These are phyloP conservation scores for Beauveria sp. DNA, from an alignment of 2,329 filamentous ascomycete genomes.

Conservation along the genomic window DNA sequence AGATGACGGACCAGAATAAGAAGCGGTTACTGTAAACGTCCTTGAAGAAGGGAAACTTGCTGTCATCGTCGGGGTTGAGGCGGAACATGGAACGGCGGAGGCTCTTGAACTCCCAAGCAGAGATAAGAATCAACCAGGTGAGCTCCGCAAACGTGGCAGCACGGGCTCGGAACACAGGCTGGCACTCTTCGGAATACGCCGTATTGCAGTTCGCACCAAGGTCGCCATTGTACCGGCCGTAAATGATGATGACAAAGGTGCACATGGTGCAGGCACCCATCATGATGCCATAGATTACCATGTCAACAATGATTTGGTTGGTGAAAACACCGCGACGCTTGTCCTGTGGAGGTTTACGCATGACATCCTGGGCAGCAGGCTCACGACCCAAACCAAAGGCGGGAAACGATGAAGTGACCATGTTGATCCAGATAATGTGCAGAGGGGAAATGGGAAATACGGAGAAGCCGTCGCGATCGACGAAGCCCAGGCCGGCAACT, in stretches of 20 bases:
- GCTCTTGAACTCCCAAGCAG: slow-evolving; percentile 72
- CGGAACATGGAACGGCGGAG: slow-evolving; percentile 65
- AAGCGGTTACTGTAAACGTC: slow-evolving; percentile 65
- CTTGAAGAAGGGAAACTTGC: slow-evolving; percentile 46
- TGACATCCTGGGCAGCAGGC: slow-evolving; percentile 65
- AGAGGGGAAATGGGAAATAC: slow-evolving; percentile 82
- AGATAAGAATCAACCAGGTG: slow-evolving; percentile 66
- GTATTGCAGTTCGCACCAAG: slow-evolving; percentile 59
- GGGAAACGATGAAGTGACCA: slow-evolving; percentile 81
- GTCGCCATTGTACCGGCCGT: slow-evolving; percentile 45
- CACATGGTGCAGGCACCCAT: slow-evolving; percentile 63
- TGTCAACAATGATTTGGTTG: slow-evolving; percentile 68
- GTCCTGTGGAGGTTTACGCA: slow-evolving; percentile 71
- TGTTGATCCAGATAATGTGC: slow-evolving; percentile 90
- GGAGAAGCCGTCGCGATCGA: slow-evolving; percentile 61
- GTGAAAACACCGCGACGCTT: slow-evolving; percentile 65
- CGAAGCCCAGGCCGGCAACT: slow-evolving; percentile 74
- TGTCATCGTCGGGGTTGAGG: slow-evolving; percentile 47
- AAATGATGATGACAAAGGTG: slow-evolving; percentile 59
- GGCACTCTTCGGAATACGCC: slow-evolving; percentile 46
- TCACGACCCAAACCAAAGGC: slow-evolving; percentile 86
- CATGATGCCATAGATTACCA: slow-evolving; percentile 70
- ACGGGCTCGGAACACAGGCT: slow-evolving; percentile 59
- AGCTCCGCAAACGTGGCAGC: slow-evolving; percentile 67
- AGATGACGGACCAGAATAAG: slow-evolving; percentile 58